Conservation (phyloP, 768 basidiomycete genomes). For the Hericium rajendrae region DNA sequence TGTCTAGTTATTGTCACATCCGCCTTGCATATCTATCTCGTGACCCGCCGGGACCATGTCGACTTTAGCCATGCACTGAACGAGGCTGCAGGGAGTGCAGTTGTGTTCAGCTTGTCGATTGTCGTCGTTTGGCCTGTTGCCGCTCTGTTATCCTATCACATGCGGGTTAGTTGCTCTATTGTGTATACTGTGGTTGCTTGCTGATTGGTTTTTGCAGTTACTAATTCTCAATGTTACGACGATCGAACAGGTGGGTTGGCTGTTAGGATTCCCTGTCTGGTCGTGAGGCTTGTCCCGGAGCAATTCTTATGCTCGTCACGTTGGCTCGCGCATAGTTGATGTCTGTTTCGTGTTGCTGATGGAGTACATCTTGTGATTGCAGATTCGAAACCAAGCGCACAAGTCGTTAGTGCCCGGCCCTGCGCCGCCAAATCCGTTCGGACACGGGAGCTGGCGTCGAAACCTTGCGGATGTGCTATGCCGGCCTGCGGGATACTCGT, state of each 20-base stretch:
- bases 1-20: conserved; percentile 75
- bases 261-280: not conserved
- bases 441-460: conserved; percentile 62
- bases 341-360: not conserved
- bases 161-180: conserved; percentile 48
- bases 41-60: conserved; percentile 42
- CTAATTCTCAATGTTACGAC: conserved; percentile 84
- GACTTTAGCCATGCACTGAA: conserved; percentile 37
- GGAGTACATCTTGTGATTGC: conserved; percentile 3
- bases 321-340: not conserved
- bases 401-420: conserved; percentile 54
- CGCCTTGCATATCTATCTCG: conserved; percentile 68
- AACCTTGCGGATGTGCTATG: conserved; percentile 75
- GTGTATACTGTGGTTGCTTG: conserved; percentile 1
- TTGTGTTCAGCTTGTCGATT: conserved; percentile 66
- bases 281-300: not conserved
- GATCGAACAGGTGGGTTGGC: conserved; percentile 75
- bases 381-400: conserved; percentile 85
- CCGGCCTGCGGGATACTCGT: conserved; percentile 71
- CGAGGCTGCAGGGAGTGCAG: conserved; percentile 65
- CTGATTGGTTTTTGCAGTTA: conserved; percentile 35
- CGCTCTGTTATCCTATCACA: conserved; percentile 74
- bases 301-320: not conserved
- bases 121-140: conserved; percentile 75
- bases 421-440: conserved; percentile 78